Evolutionary conservation across 2,329 filamentous ascomycete genomes (phyloP), one percentile per base, ranked within the genome.

Genomic region (Colletotrichum plurivorum): DNA sequence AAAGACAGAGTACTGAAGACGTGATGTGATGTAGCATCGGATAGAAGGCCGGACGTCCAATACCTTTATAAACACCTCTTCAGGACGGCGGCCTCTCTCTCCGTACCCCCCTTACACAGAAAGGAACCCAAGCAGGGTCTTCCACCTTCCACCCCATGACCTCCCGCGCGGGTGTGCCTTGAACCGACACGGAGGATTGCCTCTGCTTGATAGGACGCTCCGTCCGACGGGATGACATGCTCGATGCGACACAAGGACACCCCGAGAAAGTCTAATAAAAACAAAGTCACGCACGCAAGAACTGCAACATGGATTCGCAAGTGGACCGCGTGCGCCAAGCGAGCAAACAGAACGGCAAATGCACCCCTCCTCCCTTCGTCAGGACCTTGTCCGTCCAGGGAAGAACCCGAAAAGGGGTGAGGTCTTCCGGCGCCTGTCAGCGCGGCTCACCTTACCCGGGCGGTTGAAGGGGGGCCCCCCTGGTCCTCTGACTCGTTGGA

Each of bases 211-310:
- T 65, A 68, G 65, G 61, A 7, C 27, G 54, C 48, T 18, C 8
- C 65, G 52, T 58, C 65, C 41, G 10, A 68, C 48, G 15, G 31
- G 12, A 16, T 41, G 27, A 12, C 48, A 51, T 27, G 41, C 16
- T 18, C 5, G 16, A 13, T 31, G 46, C 55, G 15, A 16, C 15
- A 25, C 54, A 57, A 49, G 54, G 61, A 22, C 58, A 43, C 20
- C 15, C 41, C 48, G 49, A 54, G 41, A 12, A 65, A 65, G 61
- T 54, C 25, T 43, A 54, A 58, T 49, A 48, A 9, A 27, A 64
- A 48, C 52, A 15, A 15, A 12, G 13, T n/a, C 41, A 54, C 18
- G 46, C 45, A 43, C 13, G 27, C 53, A 43, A 20, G 10, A 25
- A 18, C 22, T 10, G 20, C 22, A 20, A 41, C 57, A 55, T 62